Percentiles rank a stretch among this genome's conserved stretches.
phyloP scores from a whole-genome alignment of 2,329 filamentous ascomycete genomes.

The Lomentospora prolificans region DNA sequence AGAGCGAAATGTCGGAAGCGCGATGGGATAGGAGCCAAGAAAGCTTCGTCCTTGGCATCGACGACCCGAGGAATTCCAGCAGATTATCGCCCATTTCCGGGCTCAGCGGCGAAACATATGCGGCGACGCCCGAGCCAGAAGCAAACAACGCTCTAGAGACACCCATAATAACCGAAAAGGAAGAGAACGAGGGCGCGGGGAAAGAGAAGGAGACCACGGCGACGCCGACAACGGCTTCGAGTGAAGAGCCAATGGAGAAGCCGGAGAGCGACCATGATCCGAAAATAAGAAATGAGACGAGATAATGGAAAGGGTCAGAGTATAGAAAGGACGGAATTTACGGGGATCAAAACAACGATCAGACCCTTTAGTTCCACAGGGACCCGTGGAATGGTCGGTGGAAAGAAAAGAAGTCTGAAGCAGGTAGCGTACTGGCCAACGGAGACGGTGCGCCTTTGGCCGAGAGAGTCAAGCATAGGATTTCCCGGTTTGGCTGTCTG shows the following conservation, averaged over 20 bases:
- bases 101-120: conserved; percentile 13
- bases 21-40: conserved; percentile 20
- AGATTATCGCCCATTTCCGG: conserved; percentile 17
- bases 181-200: background rate
- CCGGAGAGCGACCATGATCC: background rate
- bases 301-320: background rate
- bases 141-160: background rate
- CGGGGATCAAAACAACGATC: conserved; percentile 2
- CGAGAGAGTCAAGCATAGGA: background rate
- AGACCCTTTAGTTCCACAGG: conserved; percentile 4
- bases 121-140: background rate
- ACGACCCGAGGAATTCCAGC: conserved; percentile 19
- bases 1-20: background rate
- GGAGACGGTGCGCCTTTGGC: background rate
- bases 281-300: background rate
- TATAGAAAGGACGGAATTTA: background rate
- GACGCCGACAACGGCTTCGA: background rate
- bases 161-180: background rate
- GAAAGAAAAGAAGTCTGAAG: background rate
- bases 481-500: background rate
- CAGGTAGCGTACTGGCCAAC: background rate
- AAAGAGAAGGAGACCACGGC: background rate
- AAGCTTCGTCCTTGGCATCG: conserved; percentile 20
- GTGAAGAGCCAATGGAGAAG: background rate
- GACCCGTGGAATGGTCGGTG: conserved; percentile 1